Percentiles rank a stretch among this genome's conserved stretches.
These are phyloP conservation scores for Trichoderma sp. DNA, from an alignment of 2,329 filamentous ascomycete genomes.

Conservation along the genomic window DNA sequence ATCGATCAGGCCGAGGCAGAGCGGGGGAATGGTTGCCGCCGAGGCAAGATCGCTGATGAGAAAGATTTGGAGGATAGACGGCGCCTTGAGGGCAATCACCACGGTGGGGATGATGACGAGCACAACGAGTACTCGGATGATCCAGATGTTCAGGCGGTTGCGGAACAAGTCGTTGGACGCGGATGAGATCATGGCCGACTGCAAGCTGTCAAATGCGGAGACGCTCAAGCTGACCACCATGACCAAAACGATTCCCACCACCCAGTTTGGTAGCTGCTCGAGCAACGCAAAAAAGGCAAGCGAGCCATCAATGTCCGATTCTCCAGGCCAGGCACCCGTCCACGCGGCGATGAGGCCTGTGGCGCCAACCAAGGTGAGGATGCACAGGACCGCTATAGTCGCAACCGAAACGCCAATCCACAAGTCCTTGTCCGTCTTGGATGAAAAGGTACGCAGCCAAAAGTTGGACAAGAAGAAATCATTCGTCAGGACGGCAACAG, in stretches of 20 bases:
- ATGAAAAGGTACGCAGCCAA: constrained; percentile 26
- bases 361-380: constrained; percentile 72
- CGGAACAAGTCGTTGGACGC: constrained; percentile 84
- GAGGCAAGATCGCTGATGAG: constrained; percentile 81
- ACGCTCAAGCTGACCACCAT: constrained; percentile 79
- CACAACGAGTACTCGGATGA: constrained; percentile 70
- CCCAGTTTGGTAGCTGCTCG: constrained; percentile 73
- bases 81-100: constrained; percentile 72
- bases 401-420: constrained; percentile 75
- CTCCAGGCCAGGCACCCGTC: constrained; percentile 72
- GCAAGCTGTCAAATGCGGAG: constrained; percentile 78
- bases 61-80: constrained; percentile 79
- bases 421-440: constrained; percentile 31
- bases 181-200: constrained; percentile 83
- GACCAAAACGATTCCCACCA: constrained; percentile 79
- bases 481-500: constrained; percentile 79
- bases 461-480: constrained; percentile 82
- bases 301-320: constrained; percentile 55
- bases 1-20: constrained; percentile 72
- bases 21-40: constrained; percentile 73
- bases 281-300: constrained; percentile 78
- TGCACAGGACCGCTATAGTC: constrained; percentile 64
- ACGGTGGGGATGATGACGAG: constrained; percentile 74
- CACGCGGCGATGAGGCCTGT: constrained; percentile 77
- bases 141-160: constrained; percentile 77